These are phyloP conservation scores for Phytopythium sindhum DNA, from an alignment of 352 stramenopile genomes.

Conservation along the genomic window DNA sequence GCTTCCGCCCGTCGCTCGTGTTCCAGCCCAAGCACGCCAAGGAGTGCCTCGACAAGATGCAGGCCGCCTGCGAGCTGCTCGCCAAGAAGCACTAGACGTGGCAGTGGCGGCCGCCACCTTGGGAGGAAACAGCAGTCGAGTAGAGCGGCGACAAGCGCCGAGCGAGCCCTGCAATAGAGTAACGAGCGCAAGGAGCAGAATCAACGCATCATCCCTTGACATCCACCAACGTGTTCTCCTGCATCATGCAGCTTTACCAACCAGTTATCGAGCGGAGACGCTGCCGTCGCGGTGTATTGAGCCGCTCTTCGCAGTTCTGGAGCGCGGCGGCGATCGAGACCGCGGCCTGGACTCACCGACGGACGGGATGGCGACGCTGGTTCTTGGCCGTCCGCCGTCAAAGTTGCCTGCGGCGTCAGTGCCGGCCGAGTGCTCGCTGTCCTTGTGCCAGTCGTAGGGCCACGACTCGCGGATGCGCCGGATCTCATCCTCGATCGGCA, in stretches of 20 bases:
- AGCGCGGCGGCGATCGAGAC: slow-evolving; percentile 3
- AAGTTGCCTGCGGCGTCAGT: no score
- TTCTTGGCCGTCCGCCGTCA: background rate
- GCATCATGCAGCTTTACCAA: background rate
- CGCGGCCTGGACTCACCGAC: background rate
- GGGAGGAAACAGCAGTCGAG: no score
- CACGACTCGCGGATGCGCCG: slow-evolving; percentile 61
- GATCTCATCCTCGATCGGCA: slow-evolving; percentile 40
- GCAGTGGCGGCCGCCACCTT: background rate
- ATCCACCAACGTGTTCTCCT: no score
- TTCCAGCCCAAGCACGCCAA: slow-evolving; percentile 76
- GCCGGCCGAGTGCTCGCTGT: slow-evolving; percentile 12
- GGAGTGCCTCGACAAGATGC: slow-evolving; percentile 72
- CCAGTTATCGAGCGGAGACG: background rate
- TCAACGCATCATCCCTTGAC: no score
- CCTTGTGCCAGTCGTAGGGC: slow-evolving; percentile 51
- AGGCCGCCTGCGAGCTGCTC: slow-evolving; percentile 38
- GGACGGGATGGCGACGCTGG: background rate
- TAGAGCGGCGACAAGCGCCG: no score
- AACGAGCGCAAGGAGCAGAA: no score
- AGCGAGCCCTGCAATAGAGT: no score
- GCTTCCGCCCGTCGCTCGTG: slow-evolving; percentile 72
- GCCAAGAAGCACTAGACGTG: background rate
- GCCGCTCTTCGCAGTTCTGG: background rate
- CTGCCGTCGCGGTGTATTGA: slow-evolving; percentile 2